Percentiles rank a stretch among this genome's conserved stretches.
These are phyloP conservation scores for Pyrenophora tritici-repentis DNA, from an alignment of 2,329 filamentous ascomycete species.

Conservation along the genomic window DNA sequence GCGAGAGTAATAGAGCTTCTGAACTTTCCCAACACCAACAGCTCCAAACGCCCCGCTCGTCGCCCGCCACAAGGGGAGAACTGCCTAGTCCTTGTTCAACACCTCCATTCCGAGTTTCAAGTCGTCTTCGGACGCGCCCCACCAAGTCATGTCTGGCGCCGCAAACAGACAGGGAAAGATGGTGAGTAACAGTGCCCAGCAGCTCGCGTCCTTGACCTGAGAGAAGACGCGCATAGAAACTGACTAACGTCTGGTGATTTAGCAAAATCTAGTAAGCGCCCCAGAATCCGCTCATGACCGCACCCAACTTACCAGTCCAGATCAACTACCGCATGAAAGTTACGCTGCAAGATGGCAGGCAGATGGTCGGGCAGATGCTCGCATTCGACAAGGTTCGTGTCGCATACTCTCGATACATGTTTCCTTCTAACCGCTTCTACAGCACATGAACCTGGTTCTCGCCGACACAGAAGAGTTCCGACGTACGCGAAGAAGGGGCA, in stretches of 20 bases:
- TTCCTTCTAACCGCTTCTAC: constrained; percentile 20
- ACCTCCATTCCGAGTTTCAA: constrained; percentile 23
- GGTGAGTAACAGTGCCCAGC: constrained; percentile 67
- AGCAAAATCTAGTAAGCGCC: constrained; percentile 68
- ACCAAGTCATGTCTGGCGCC: constrained; percentile 50
- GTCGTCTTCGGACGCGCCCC: constrained; percentile 52
- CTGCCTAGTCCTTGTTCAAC: constrained; percentile 1
- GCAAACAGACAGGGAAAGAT: constrained; percentile 97
- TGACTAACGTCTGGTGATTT: constrained; percentile 50
- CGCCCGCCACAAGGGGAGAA: constrained; percentile 23
- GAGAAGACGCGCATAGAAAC: constrained; percentile 52
- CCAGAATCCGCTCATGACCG: constrained; percentile 19
- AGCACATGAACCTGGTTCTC: constrained; percentile 99
- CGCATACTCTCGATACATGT: background rate
- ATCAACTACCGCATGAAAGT: constrained; percentile 99
- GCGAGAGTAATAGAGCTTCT: constrained; percentile 19
- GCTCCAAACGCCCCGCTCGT: constrained; percentile 33
- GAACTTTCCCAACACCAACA: constrained; percentile 24
- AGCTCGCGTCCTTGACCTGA: constrained; percentile 44
- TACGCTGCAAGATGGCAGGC: constrained; percentile 89
- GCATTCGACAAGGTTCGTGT: constrained; percentile 88
- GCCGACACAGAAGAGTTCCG: constrained; percentile 80
- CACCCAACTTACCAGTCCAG: constrained; percentile 55
- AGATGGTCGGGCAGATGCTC: constrained; percentile 97
- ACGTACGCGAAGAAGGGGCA: constrained; percentile 55